Percentiles rank a stretch among this genome's conserved stretches.
phyloP scores from a whole-genome alignment of 352 stramenopile genomes.

The Peronospora belbahrii region DNA sequence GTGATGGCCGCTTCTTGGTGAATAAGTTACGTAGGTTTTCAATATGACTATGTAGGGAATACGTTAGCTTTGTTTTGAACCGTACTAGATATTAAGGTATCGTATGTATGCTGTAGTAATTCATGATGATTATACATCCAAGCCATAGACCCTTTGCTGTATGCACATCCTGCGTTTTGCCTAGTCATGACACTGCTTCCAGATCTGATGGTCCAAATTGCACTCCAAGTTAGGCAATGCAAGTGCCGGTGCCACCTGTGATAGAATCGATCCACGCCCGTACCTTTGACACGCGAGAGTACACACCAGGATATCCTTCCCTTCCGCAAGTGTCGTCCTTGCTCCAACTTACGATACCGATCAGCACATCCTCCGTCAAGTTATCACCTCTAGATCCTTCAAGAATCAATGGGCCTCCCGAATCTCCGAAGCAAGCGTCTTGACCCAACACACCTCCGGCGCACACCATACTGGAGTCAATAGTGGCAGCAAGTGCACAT shows the following conservation, averaged over 20 bases:
- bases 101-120: too few relatives aligned
- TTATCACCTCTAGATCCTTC: neutral
- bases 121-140: too few relatives aligned
- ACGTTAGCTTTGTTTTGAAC: too few relatives aligned
- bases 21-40: too few relatives aligned
- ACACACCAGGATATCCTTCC: constrained; percentile 32
- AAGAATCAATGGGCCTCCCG: constrained; percentile 36
- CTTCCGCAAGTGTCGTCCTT: constrained; percentile 33
- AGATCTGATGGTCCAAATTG: too few relatives aligned
- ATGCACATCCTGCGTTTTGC: too few relatives aligned
- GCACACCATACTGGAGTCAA: constrained; percentile 40
- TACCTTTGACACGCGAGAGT: constrained; percentile 37
- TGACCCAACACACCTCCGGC: constrained; percentile 24
- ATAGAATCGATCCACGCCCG: constrained; percentile 32
- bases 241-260: constrained; percentile 10
- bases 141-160: too few relatives aligned
- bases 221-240: neutral
- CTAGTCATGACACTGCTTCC: too few relatives aligned
- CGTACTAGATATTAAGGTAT: too few relatives aligned
- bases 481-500: constrained; percentile 14
- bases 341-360: constrained; percentile 44
- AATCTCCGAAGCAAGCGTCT: constrained; percentile 45
- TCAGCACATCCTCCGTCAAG: constrained; percentile 12
- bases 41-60: too few relatives aligned
- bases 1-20: neutral